A percentile compares a stretch with the other conserved stretches of the same genome.
Evolutionary conservation across 768 basidiomycete genomes (phyloP).

Genomic region (Boletales sp.): DNA sequence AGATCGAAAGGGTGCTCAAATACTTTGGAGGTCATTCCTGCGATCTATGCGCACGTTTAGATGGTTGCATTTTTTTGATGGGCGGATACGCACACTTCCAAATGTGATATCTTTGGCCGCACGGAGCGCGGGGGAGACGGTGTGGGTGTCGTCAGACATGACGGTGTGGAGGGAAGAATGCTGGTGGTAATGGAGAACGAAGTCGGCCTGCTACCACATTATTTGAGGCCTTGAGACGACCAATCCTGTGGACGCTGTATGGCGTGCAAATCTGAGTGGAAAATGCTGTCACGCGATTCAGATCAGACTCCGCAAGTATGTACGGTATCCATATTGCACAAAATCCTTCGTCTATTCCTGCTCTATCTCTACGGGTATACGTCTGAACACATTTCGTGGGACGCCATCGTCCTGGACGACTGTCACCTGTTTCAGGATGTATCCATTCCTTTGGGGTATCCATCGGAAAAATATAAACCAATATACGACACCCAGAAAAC

Average conservation of each 20-base stretch:
- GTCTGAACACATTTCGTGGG: constrained; percentile 49
- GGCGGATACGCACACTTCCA: constrained; percentile 47
- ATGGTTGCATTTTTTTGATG: neutral
- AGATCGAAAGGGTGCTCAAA: constrained; percentile 96
- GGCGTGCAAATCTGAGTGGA: constrained; percentile 12
- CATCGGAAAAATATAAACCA: constrained; percentile 54
- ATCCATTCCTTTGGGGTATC: constrained; percentile 47
- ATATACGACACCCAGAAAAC: constrained; percentile 48
- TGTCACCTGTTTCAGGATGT: constrained; percentile 45
- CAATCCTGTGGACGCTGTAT: constrained; percentile 22
- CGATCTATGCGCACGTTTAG: constrained; percentile 44
- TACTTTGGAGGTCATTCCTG: constrained; percentile 82
- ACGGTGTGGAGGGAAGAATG: neutral
- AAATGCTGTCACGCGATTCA: constrained; percentile 11
- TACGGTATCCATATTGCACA: neutral
- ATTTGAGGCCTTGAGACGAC: constrained; percentile 14
- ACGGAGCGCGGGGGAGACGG: constrained; percentile 13
- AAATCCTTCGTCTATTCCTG: neutral
- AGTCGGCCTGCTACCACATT: constrained; percentile 21
- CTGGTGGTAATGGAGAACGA: constrained; percentile 1
- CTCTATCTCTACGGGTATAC: constrained; percentile 24
- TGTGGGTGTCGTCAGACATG: constrained; percentile 22
- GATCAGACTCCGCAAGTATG: constrained; percentile 7
- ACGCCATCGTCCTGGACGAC: constrained; percentile 56
- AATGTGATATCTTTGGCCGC: constrained; percentile 50